Base-by-base conservation (phyloP, 345 rosid species). In the Eutrema heterophyllum region DNA sequence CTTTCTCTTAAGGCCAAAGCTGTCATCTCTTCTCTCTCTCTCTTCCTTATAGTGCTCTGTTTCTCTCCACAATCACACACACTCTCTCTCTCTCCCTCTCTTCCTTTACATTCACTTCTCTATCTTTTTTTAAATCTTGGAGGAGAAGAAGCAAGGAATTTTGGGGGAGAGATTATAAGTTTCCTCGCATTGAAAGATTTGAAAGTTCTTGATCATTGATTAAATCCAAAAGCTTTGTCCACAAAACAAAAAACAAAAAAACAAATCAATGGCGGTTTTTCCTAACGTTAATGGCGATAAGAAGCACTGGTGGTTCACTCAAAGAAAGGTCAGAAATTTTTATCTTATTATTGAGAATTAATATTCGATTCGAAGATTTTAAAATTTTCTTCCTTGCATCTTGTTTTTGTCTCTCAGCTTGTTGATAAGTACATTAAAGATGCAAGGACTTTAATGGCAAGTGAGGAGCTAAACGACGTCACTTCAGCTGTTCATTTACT, bases 241-340 rank as follows among this genome's bases (percentile, higher is more conserved):
- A 29, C 59, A 12, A 54, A 30, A 54, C 12, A n/a, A 32, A 6
- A 30, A 32, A n/a, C n/a, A n/a, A n/a, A 21, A 39, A 55, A 4
- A 72, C 16, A 58, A 4, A 72, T 18, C 62, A 70, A 65, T 50
- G 71, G 48, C 87, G 71, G 90, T 75, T 8, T 74, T 48, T 71
- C 62, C 74, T 45, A 73, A 67, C 63, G 71, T 64, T 26, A 70
- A 32, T 77, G 70, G 75, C n/a, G 92, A 89, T 21, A 92, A 81
- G 83, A 89, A 85, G 61, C 94, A 84, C 74, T 92, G 97, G 97
- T 95, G 99, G 99, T 90, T 91, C 72, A 88, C 80, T 78, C 88
- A 89, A 67, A 75, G 95, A 61, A 94, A 87, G 97, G 99, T 88
- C 64, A 52, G 9, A 16, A 7, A 55, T 1, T 29, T 3, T 10